Conservation (phyloP, 352 stramenopile species). For the Globisporangium takayamanum region DNA sequence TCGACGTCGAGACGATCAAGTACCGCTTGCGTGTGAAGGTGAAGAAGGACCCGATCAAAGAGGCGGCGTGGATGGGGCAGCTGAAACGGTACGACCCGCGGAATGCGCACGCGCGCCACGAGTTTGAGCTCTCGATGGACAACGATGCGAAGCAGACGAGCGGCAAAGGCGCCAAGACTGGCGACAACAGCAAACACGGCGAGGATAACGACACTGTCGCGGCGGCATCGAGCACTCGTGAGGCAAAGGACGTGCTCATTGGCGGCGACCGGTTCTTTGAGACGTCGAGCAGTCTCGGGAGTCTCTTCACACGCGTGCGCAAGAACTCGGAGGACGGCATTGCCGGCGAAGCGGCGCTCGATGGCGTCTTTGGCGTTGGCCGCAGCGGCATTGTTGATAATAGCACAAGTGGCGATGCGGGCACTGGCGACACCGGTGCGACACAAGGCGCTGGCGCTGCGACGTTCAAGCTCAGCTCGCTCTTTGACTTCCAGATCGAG, state of each 20-base stretch:
- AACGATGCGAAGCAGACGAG: conserved; percentile 12
- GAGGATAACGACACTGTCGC: background rate
- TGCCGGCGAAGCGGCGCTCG: conserved; percentile 63
- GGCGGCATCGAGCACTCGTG: conserved; percentile 5
- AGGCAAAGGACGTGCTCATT: conserved; percentile 43
- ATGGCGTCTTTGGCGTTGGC: conserved; percentile 50
- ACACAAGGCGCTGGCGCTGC: conserved; percentile 9
- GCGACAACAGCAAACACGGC: conserved; percentile 14
- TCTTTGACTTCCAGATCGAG: conserved; percentile 58
- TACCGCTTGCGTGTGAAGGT: conserved; percentile 33
- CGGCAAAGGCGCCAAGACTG: conserved; percentile 16
- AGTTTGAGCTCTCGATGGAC: conserved; percentile 48
- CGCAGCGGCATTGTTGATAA: conserved; percentile 2
- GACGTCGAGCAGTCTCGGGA: conserved; percentile 47
- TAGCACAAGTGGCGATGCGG: conserved; percentile 3
- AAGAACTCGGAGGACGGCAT: conserved; percentile 81
- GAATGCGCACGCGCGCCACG: conserved; percentile 24
- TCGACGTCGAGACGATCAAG: conserved; percentile 63
- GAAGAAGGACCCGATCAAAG: conserved; percentile 57
- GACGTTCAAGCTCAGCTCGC: conserved; percentile 64
- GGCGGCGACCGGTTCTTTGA: conserved; percentile 73
- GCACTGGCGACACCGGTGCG: background rate
- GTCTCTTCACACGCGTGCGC: conserved; percentile 67
- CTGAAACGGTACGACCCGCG: conserved; percentile 66
- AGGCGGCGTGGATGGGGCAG: conserved; percentile 76